A percentile compares a stretch with the other conserved stretches of the same genome.
These are phyloP conservation scores for Phytophthora hybrid DNA, from an alignment of 352 stramenopile species.

Conservation along the genomic window DNA sequence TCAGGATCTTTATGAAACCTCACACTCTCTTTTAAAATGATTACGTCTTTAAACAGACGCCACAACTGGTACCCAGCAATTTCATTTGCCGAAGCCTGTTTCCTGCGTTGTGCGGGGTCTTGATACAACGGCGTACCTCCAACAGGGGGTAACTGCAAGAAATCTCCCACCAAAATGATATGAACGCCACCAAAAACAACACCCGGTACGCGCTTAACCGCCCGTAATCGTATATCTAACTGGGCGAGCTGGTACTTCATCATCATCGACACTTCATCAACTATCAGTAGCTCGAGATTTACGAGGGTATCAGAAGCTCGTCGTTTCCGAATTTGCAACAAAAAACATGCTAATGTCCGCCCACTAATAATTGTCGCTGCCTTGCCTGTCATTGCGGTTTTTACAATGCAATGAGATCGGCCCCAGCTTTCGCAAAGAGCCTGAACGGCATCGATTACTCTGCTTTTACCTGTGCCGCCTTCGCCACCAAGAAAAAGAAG, in stretches of 20 bases:
- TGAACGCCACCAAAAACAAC: slow-evolving; percentile 7
- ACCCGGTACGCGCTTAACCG: not conserved
- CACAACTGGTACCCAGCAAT: slow-evolving; percentile 8
- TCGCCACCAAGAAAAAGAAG: slow-evolving; percentile 9
- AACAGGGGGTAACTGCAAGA: slow-evolving; percentile 11
- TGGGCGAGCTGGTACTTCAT: slow-evolving; percentile 10
- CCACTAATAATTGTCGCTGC: too few relatives aligned
- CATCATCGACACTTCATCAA: too few relatives aligned
- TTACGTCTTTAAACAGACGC: not conserved
- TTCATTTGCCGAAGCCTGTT: not conserved
- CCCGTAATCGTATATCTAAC: not conserved
- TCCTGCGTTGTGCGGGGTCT: not conserved
- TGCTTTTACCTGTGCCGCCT: slow-evolving; percentile 10
- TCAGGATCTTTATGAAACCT: slow-evolving; percentile 10
- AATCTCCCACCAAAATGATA: slow-evolving; percentile 6
- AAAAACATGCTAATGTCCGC: too few relatives aligned
- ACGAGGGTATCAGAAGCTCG: too few relatives aligned
- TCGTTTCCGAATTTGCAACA: too few relatives aligned
- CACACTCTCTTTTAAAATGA: slow-evolving; percentile 12
- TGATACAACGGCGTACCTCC: not conserved
- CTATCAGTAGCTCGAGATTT: too few relatives aligned
- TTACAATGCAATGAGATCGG: too few relatives aligned
- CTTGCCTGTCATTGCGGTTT: too few relatives aligned
- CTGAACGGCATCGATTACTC: slow-evolving; percentile 5
- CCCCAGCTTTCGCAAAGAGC: too few relatives aligned